Evolutionary conservation across 495 filamentous ascomycete genomes (phyloP), one percentile per base, ranked within the genome.

Genomic region (Penicillium cosmopolitanum): DNA sequence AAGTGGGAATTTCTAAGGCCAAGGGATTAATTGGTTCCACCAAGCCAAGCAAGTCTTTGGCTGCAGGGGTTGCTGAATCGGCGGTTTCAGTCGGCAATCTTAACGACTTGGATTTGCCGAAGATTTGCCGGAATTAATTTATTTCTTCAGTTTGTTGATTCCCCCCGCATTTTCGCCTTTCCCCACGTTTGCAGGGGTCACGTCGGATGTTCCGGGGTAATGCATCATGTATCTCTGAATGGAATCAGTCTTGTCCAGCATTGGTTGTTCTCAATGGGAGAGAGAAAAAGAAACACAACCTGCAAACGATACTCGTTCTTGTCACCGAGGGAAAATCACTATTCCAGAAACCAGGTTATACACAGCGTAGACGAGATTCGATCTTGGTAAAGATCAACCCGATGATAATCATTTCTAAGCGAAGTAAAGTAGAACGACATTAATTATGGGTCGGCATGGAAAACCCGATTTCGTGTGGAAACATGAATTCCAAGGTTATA

Each of bases 141-240:
- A 44, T 16, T 44, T 44, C 16, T 44, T 16, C 3, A 44, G 15
- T n/a, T 13, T 44, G 46, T 31, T 9, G 11, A 13, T 31, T 31
- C 9, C 21, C 46, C 46, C 21, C 46, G 12, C 19, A 28, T 28
- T 48, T 28, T 31, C 23, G 3, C 2, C 23, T 7, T 23, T 28
- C 46, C 46, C 46, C 46, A n/a, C 21, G 15, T 48, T 48, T 9
- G 16, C 23, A 48, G 21, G 46, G 46, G 8, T 48, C 46, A 46
- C 46, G 18, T 19, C 46, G 46, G 46, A 48, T 31, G 12, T 48
- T 28, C 46, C 42, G 42, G n/a, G 28, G 13, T 44, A 16, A 16
- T 9, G 42, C 42, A 44, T 10, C 42, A 5, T 44, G 42, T 12
- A 19, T 13, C n/a, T 16, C 8, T 16, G 42, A n/a, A 16, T 7